Percentiles rank a stretch among this genome's conserved stretches.
phyloP scores from a whole-genome alignment of 345 rosid genomes.

The Eucalyptus leucophloia region DNA sequence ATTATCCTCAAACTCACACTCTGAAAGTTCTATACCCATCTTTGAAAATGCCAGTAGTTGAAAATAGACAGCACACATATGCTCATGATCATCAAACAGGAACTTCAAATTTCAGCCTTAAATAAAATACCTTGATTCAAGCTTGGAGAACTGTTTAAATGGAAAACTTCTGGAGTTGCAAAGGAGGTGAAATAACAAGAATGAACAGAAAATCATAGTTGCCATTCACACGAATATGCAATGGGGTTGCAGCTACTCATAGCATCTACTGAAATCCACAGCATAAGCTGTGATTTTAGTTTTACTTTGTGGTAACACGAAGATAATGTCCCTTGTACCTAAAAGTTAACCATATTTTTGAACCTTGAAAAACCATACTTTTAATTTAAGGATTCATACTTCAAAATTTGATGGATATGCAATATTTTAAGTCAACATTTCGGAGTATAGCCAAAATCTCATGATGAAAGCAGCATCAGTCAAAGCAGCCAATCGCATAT shows the following conservation, averaged over 20 bases:
- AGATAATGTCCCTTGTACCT: not conserved
- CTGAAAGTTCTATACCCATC: not conserved
- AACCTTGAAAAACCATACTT: not conserved
- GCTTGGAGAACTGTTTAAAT: not conserved
- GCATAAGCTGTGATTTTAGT: not conserved
- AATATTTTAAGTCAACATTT: not conserved
- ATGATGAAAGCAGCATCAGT: not conserved
- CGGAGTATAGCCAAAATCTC: not conserved
- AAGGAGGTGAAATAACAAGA: not conserved
- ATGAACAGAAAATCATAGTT: not conserved
- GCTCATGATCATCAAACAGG: not conserved
- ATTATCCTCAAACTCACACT: not conserved
- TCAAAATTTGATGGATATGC: not conserved
- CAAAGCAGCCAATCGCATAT: not conserved
- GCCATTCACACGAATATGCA: not conserved
- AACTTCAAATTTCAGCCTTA: not conserved
- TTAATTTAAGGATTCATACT: not conserved
- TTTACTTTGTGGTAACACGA: not conserved
- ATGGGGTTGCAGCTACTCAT: not conserved
- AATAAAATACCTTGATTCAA: not conserved
- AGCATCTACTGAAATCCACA: not conserved
- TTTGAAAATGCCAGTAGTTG: not conserved
- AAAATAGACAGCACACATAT: not conserved
- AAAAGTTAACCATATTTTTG: not conserved
- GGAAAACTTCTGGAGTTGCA: not conserved